Evolutionary conservation across 2,329 filamentous ascomycete genomes (phyloP).

Genomic region (Didymella pomorum): DNA sequence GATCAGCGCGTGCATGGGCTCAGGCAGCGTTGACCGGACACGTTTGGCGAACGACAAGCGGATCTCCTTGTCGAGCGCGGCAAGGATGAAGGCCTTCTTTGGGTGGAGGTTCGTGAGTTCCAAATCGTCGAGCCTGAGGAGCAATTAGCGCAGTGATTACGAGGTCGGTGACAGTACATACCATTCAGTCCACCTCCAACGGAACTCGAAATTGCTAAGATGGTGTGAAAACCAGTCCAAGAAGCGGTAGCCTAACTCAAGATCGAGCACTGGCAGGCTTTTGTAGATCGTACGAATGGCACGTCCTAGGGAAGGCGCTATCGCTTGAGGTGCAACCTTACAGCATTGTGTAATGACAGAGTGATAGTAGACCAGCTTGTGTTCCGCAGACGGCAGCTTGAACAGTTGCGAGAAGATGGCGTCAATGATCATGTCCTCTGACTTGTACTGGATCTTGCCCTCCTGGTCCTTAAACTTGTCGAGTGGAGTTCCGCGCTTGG

Average conservation of each 20-base stretch:
- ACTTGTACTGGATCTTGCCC: slow-evolving; percentile 87
- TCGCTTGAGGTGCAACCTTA: slow-evolving; percentile 94
- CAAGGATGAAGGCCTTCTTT: slow-evolving; percentile 90
- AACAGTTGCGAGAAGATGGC: slow-evolving; percentile 96
- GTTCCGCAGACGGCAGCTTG: slow-evolving; percentile 83
- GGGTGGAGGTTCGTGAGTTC: slow-evolving; percentile 79
- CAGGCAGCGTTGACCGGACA: slow-evolving; percentile 91
- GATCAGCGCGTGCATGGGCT: slow-evolving; percentile 81
- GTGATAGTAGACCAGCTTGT: slow-evolving; percentile 97
- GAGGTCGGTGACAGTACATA: slow-evolving; percentile 47
- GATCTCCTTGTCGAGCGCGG: slow-evolving; percentile 94
- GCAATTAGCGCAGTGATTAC: slow-evolving; percentile 18
- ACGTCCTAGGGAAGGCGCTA: slow-evolving; percentile 90
- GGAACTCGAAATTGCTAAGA: slow-evolving; percentile 97
- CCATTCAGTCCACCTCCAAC: slow-evolving; percentile 99
- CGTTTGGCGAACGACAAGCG: slow-evolving; percentile 94
- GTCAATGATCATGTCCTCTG: slow-evolving; percentile 96
- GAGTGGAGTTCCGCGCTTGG: slow-evolving; percentile 91
- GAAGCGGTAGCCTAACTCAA: slow-evolving; percentile 87
- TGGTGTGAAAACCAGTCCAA: slow-evolving; percentile 98
- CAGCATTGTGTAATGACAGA: slow-evolving; percentile 93
- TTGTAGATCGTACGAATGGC: slow-evolving; percentile 93
- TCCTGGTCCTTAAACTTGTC: slow-evolving; percentile 78
- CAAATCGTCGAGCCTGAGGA: slow-evolving; percentile 76
- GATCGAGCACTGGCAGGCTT: slow-evolving; percentile 80